These are phyloP conservation scores for Metschnikowia orientalis DNA, from an alignment of 805 yeast genomes.

Conservation along the genomic window DNA sequence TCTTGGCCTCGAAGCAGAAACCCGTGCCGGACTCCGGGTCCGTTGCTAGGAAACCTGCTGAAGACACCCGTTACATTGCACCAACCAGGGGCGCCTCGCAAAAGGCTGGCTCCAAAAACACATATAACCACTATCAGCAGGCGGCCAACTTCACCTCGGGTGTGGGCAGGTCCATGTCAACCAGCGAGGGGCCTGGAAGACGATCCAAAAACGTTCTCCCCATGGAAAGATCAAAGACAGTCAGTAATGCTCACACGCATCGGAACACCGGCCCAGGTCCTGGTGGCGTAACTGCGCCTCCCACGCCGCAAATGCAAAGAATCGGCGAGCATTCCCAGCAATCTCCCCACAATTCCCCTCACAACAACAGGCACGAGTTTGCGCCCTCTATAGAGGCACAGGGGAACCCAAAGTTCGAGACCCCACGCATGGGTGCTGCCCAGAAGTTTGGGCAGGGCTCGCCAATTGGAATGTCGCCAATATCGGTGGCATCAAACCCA, in stretches of 20 bases:
- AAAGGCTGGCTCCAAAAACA: conserved; percentile 25
- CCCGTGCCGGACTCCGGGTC: conserved; percentile 1
- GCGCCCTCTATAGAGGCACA: background rate
- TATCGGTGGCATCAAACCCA: background rate
- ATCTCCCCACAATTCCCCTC: conserved; percentile 1
- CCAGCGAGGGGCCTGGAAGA: conserved; percentile 8
- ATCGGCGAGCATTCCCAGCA: no score
- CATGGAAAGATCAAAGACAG: conserved; percentile 9
- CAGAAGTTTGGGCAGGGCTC: conserved; percentile 1
- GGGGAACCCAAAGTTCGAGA: background rate
- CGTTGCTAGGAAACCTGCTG: conserved; percentile 2
- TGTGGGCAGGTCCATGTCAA: conserved; percentile 13
- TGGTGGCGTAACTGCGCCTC: conserved; percentile 1
- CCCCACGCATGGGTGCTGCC: background rate
- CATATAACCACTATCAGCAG: conserved; percentile 33
- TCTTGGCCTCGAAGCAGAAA: conserved; percentile 12
- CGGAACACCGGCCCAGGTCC: background rate
- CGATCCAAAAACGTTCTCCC: conserved; percentile 4
- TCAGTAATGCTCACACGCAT: conserved; percentile 4
- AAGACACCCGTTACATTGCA: conserved; percentile 4
- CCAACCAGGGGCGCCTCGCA: conserved; percentile 9
- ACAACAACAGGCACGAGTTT: no score
- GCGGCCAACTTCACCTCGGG: conserved; percentile 10
- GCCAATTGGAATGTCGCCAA: conserved; percentile 3
- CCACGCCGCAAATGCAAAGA: conserved; percentile 4